Evolutionary conservation across 148 eudicot genomes (phyloP).

Genomic region (Fallopia convolvulus): DNA sequence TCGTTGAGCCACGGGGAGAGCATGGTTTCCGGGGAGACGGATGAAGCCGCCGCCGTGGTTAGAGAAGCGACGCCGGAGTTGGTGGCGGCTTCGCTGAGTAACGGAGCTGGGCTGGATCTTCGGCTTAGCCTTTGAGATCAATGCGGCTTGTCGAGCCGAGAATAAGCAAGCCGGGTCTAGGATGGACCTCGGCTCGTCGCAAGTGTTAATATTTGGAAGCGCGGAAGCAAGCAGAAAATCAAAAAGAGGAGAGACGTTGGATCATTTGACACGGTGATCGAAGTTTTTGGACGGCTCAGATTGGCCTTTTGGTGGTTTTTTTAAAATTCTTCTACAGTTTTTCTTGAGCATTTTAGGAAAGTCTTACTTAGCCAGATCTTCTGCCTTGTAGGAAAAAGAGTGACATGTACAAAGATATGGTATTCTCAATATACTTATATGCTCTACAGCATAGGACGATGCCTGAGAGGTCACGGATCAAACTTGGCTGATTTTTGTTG

Average conservation of each 20-base stretch:
- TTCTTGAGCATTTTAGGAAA: not conserved
- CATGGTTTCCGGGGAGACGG: slow-evolving; percentile 26
- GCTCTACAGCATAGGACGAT: not conserved
- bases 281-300: slow-evolving; percentile 9
- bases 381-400: not conserved
- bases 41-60: slow-evolving; percentile 15
- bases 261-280: not conserved
- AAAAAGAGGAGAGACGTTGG: not conserved
- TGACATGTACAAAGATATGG: slow-evolving; percentile 5
- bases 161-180: not conserved
- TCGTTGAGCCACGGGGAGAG: slow-evolving; percentile 18
- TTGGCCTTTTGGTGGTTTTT: not conserved
- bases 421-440: not conserved
- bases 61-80: slow-evolving; percentile 8
- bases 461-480: no score
- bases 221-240: not conserved
- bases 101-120: slow-evolving; percentile 4
- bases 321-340: not conserved
- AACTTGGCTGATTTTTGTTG: no score
- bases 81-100: no score
- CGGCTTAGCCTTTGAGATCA: slow-evolving; percentile 29
- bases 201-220: not conserved
- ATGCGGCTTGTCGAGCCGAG: not conserved
- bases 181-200: no score
- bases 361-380: not conserved